phyloP scores from a whole-genome alignment of 1,139 yeast species.

The Debaryomycetaceae sp. region DNA sequence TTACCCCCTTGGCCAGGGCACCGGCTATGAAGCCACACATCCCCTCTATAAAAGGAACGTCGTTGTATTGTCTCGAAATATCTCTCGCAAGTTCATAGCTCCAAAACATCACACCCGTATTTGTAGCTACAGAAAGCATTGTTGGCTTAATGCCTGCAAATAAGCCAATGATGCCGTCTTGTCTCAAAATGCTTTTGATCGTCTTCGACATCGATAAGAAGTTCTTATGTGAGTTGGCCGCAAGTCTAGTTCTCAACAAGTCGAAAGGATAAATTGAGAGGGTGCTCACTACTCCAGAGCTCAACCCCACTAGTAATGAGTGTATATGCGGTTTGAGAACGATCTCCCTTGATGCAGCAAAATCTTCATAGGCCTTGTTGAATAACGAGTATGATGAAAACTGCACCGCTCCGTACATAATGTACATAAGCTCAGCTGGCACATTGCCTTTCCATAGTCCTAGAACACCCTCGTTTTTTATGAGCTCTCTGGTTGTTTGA shows the following conservation, averaged over 20 bases:
- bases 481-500: conserved; percentile 16
- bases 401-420: conserved; percentile 81
- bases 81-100: conserved; percentile 52
- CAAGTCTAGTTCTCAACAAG: conserved; percentile 76
- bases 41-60: conserved; percentile 53
- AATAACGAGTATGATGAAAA: conserved; percentile 67
- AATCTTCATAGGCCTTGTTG: conserved; percentile 37
- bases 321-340: conserved; percentile 38
- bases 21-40: conserved; percentile 80
- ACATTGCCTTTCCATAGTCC: conserved; percentile 93
- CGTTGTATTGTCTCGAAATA: conserved; percentile 18
- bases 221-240: conserved; percentile 47
- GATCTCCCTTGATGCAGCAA: conserved; percentile 22
- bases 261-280: conserved; percentile 83
- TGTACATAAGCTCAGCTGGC: conserved; percentile 85
- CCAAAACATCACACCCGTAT: conserved; percentile 69
- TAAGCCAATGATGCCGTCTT: conserved; percentile 56
- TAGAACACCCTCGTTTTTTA: conserved; percentile 35
- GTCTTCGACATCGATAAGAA: conserved; percentile 47
- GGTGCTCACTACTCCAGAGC: conserved; percentile 77
- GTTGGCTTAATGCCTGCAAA: conserved; percentile 67
- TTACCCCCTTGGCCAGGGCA: conserved; percentile 60
- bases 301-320: conserved; percentile 64
- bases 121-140: conserved; percentile 57
- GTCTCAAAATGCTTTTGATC: conserved; percentile 34